A percentile compares a stretch with the other conserved stretches of the same genome.
Evolutionary conservation across 2,329 filamentous ascomycete genomes (phyloP).

Genomic region (Beauveria sp.): DNA sequence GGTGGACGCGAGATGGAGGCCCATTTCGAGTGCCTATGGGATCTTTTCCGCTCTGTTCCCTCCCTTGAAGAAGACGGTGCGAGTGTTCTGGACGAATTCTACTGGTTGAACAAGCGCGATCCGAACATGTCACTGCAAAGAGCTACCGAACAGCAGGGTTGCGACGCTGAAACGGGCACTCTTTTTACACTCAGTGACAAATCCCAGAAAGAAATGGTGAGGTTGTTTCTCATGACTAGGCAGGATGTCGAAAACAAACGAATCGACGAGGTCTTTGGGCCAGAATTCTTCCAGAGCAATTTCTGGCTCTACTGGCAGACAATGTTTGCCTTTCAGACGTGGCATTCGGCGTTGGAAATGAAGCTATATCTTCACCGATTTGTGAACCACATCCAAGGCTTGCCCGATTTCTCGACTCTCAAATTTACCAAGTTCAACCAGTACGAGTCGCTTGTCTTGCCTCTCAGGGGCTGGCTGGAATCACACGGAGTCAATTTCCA

Average conservation of each 20-base stretch:
- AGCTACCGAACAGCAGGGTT: conserved; percentile 21
- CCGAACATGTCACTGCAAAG: conserved; percentile 18
- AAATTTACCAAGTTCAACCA: background rate
- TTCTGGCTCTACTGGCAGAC: background rate
- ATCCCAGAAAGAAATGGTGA: conserved; percentile 17
- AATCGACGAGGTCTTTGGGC: background rate
- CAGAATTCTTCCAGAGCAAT: background rate
- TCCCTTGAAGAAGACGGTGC: conserved; percentile 21
- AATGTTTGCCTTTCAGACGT: conserved; percentile 8
- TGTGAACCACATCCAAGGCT: background rate
- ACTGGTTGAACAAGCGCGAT: conserved; percentile 21
- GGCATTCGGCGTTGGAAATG: conserved; percentile 33
- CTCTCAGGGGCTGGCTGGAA: background rate
- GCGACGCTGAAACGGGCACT: conserved; percentile 17
- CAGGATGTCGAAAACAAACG: background rate
- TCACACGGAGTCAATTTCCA: background rate
- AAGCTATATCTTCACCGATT: conserved; percentile 20
- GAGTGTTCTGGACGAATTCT: conserved; percentile 24
- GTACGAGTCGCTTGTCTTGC: background rate
- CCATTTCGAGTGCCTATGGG: conserved; percentile 21
- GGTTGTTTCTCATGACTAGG: conserved; percentile 12
- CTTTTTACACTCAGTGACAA: conserved; percentile 16
- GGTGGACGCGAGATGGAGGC: conserved; percentile 23
- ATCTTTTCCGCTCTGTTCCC: conserved; percentile 23
- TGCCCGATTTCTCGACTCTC: background rate